Conservation (phyloP, 2,329 filamentous ascomycete species). For the Alternaria brassicicola region DNA sequence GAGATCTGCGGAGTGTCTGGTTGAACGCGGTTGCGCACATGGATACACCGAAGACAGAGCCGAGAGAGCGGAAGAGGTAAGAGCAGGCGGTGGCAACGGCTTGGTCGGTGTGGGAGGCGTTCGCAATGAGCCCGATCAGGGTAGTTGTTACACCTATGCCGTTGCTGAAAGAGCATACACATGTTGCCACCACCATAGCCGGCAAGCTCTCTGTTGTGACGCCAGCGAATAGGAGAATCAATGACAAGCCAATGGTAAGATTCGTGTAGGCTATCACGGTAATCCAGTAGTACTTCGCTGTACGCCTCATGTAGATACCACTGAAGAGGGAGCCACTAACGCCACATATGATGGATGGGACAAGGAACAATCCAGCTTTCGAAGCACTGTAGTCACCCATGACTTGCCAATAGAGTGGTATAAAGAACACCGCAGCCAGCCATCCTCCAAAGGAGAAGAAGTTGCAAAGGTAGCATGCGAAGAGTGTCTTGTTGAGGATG, state of each 20-base stretch:
- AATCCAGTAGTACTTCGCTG: constrained; percentile 73
- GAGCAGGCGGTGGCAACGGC: constrained; percentile 79
- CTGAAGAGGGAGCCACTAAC: constrained; percentile 69
- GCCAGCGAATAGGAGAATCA: constrained; percentile 65
- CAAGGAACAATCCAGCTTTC: constrained; percentile 66
- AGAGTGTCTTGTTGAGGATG: constrained; percentile 69
- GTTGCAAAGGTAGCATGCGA: constrained; percentile 73
- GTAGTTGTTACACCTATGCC: constrained; percentile 72
- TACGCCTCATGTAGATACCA: constrained; percentile 71
- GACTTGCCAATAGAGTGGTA: constrained; percentile 80
- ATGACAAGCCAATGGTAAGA: constrained; percentile 60
- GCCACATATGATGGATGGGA: constrained; percentile 68
- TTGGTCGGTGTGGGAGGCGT: constrained; percentile 69
- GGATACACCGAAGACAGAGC: constrained; percentile 69
- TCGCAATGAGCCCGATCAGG: constrained; percentile 73
- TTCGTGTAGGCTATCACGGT: constrained; percentile 64
- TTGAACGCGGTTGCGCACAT: constrained; percentile 74
- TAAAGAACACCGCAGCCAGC: constrained; percentile 69
- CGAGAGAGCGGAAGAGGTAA: constrained; percentile 80
- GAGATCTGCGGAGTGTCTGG: constrained; percentile 64
- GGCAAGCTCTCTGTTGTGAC: constrained; percentile 56
- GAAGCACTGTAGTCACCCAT: constrained; percentile 69
- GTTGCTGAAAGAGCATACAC: constrained; percentile 60
- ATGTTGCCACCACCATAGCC: constrained; percentile 64
- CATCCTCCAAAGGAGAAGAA: constrained; percentile 71